These are phyloP conservation scores for Clarireedia hainanense DNA, from an alignment of 2,329 filamentous ascomycete genomes.

Conservation along the genomic window DNA sequence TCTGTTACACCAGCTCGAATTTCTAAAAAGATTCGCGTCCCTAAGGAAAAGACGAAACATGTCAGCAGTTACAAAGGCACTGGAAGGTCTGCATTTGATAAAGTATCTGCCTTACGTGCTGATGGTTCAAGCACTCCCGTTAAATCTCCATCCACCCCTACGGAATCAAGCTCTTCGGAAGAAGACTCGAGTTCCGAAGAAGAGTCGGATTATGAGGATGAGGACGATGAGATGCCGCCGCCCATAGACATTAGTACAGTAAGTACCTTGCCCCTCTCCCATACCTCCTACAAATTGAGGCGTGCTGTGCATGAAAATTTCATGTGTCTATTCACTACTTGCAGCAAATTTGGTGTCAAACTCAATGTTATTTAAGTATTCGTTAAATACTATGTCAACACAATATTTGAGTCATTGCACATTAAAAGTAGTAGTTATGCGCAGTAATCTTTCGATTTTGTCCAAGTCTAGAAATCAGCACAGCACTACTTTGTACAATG, in stretches of 20 bases:
- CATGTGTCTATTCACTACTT: too few relatives aligned
- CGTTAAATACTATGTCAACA: too few relatives aligned
- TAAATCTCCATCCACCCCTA: constrained; percentile 17
- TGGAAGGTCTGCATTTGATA: constrained; percentile 15
- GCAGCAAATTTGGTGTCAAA: too few relatives aligned
- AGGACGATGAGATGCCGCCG: constrained; percentile 19
- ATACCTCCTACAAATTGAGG: not conserved
- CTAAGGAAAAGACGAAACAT: constrained; percentile 19
- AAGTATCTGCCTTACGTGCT: constrained; percentile 15
- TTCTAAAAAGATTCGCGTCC: constrained; percentile 19
- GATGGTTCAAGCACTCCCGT: constrained; percentile 11
- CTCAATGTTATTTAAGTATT: too few relatives aligned
- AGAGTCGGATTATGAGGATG: constrained; percentile 29
- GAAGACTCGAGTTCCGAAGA: constrained; percentile 28
- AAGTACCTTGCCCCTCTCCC: constrained; percentile 11
- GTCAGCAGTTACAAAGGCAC: constrained; percentile 25
- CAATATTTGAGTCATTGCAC: too few relatives aligned
- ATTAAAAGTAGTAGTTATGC: too few relatives aligned
- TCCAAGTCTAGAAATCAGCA: too few relatives aligned
- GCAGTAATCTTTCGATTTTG: too few relatives aligned
- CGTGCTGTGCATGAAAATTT: not conserved
- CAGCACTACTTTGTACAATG: not conserved
- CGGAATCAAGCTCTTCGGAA: constrained; percentile 27
- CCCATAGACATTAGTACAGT: constrained; percentile 25
- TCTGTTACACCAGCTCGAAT: constrained; percentile 16